Base-by-base conservation (phyloP, 1,284 basidiomycete genomes). In the Naganishia cerealis region DNA sequence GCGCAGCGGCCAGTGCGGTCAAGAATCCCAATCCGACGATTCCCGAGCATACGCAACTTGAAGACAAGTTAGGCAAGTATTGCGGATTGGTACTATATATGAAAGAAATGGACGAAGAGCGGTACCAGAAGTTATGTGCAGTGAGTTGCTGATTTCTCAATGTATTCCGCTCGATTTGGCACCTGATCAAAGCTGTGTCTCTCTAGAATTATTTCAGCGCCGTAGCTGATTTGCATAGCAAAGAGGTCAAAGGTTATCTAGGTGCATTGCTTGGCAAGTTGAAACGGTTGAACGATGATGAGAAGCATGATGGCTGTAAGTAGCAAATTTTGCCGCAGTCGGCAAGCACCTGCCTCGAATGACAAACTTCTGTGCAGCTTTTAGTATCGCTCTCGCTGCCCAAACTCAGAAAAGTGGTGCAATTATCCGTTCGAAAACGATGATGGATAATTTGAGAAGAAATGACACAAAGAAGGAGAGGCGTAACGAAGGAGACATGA, bases 51-150 rank as follows among this genome's bases (percentile, higher is more conserved):
- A 82, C 84, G 62, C 83, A 85, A 15, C 84, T 97, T 77, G 92
- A 97, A 75, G 83, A 84, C 36, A 90, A 90, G 75, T 85, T 98
- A 12, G 92, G 90, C 33, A 85, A 88, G 57, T 98, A 98, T 78
- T 87, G 90, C 57, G 94, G 94, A 1, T 78, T 99, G 57, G 87
- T 98, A 80, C 84, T 98, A 16, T 99, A 95, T 76, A 82, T 97
- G 71, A 94, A 94, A 77, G 95, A 99, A 81, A 94, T 96, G 87
- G 92, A 94, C 68, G 90, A 94, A 77, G 81, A 80, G 62, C 79
- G 88, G 36, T 96, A 95, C 78, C 89, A 87, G 53, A 90, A 90
- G 75, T 81, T 95, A 40, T 96, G 92, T 76, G 90, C 88, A 58
- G 93, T 95, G 76, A 69, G 90, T 21, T 50, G 6, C 7, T 84